Percentiles rank a stretch among this genome's conserved stretches.
phyloP scores from a whole-genome alignment of 805 yeast species.

The Tetrapisispora iriomotensis region DNA sequence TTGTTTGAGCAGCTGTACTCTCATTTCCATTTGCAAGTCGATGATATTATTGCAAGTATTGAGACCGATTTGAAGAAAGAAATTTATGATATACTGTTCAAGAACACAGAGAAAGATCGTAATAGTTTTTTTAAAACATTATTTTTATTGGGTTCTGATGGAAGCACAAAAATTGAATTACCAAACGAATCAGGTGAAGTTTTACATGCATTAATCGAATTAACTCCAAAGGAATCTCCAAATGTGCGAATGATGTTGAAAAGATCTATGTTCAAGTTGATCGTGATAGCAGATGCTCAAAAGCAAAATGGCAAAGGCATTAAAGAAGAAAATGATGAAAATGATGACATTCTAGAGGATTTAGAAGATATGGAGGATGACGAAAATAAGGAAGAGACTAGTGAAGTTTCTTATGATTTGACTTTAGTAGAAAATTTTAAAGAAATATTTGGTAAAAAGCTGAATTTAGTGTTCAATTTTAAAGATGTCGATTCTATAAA shows the following conservation, averaged over 20 bases:
- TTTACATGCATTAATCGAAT: constrained; percentile 24
- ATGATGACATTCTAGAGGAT: constrained; percentile 6
- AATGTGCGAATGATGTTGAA: constrained; percentile 30
- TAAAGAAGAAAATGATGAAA: constrained; percentile 2
- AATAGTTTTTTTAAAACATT: constrained; percentile 27
- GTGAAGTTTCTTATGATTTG: constrained; percentile 24
- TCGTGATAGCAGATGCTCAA: constrained; percentile 17
- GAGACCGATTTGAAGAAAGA: constrained; percentile 31
- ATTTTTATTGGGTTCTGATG: constrained; percentile 36
- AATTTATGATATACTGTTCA: constrained; percentile 19
- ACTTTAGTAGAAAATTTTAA: constrained; percentile 26
- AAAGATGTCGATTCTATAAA: constrained; percentile 28
- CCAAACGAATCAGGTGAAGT: constrained; percentile 14
- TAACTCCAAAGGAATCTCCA: constrained; percentile 32
- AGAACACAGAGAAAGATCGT: constrained; percentile 2
- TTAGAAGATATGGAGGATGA: constrained; percentile 4
- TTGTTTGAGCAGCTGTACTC: constrained; percentile 30
- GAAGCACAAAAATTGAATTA: constrained; percentile 32
- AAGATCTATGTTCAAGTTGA: constrained; percentile 27
- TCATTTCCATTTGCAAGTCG: constrained; percentile 25
- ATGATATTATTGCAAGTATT: constrained; percentile 23
- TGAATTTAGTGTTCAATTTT: constrained; percentile 25
- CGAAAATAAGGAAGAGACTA: constrained; percentile 1
- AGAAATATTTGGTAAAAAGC: constrained; percentile 16
- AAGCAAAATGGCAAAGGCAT: constrained; percentile 4